Conservation (phyloP, 2,329 filamentous ascomycete genomes). For the Fusarium sp. region DNA sequence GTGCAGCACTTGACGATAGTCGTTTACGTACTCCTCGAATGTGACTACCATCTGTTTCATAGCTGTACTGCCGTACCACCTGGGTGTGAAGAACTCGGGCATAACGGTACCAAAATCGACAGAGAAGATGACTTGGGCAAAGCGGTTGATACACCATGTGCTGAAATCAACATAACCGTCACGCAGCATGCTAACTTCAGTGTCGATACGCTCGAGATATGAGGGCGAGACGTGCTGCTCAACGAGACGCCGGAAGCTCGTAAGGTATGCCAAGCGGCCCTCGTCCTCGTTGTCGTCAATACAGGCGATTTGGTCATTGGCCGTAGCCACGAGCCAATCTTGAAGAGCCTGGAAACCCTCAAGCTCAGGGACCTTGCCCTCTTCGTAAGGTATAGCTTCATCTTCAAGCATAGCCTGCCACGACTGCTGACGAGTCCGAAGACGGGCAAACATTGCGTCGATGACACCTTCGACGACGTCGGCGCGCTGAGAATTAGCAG, state of each 20-base stretch:
- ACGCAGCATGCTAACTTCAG: conserved; percentile 80
- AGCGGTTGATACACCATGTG: conserved; percentile 90
- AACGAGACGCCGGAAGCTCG: conserved; percentile 86
- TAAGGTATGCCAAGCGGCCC: conserved; percentile 82
- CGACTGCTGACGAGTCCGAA: conserved; percentile 83
- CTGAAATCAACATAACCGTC: conserved; percentile 96
- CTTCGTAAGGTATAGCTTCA: conserved; percentile 81
- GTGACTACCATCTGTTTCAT: conserved; percentile 96
- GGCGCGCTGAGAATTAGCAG: conserved; percentile 83
- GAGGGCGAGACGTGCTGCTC: conserved; percentile 83
- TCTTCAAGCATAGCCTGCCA: conserved; percentile 92
- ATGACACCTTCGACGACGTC: conserved; percentile 96
- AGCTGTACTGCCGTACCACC: conserved; percentile 87
- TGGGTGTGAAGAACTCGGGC: conserved; percentile 88
- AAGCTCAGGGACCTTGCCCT: conserved; percentile 65
- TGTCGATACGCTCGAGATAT: conserved; percentile 80
- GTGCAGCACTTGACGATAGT: conserved; percentile 88
- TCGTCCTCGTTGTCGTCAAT: conserved; percentile 91
- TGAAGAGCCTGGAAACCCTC: conserved; percentile 83
- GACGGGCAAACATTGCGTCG: conserved; percentile 92
- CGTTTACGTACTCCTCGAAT: conserved; percentile 92
- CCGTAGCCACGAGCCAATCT: conserved; percentile 96
- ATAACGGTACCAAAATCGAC: conserved; percentile 90
- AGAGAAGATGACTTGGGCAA: conserved; percentile 87
- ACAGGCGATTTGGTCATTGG: conserved; percentile 98